phyloP scores from a whole-genome alignment of 2,329 filamentous ascomycete species.

The Huntiella abstrusa region DNA sequence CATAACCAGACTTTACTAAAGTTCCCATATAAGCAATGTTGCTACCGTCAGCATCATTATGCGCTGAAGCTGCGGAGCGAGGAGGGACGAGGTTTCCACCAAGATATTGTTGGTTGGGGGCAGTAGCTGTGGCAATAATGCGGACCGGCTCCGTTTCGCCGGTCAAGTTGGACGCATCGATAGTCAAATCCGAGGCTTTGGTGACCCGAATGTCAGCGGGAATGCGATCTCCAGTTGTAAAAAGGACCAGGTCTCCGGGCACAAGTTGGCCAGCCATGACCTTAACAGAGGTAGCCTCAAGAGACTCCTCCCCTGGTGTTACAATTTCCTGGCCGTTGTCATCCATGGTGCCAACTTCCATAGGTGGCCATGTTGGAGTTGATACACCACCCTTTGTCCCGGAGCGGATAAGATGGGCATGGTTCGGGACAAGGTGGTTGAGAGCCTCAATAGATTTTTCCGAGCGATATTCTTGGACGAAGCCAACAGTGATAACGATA shows the following conservation, averaged over 20 bases:
- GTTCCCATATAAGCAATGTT: conserved; percentile 99
- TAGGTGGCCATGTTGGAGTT: conserved; percentile 29
- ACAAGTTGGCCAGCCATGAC: conserved; percentile 78
- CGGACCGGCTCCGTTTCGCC: conserved; percentile 88
- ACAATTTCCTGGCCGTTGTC: conserved; percentile 26
- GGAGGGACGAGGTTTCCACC: conserved; percentile 3
- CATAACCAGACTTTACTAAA: conserved; percentile 81
- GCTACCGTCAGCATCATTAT: conserved; percentile 43
- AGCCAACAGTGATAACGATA: conserved; percentile 90
- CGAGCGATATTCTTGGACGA: conserved; percentile 91
- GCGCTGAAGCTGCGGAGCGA: conserved; percentile 15
- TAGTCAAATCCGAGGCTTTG: conserved; percentile 70
- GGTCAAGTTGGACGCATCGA: conserved; percentile 92
- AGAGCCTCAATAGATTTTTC: conserved; percentile 94
- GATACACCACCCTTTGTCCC: conserved; percentile 18
- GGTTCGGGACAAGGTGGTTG: conserved; percentile 83
- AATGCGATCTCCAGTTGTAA: conserved; percentile 89
- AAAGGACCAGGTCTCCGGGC: conserved; percentile 79
- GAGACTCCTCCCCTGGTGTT: conserved; percentile 40
- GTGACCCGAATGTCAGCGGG: conserved; percentile 92
- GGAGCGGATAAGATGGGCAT: conserved; percentile 75
- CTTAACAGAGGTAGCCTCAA: conserved; percentile 61
- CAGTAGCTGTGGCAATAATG: conserved; percentile 47
- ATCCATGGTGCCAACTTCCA: conserved; percentile 18
- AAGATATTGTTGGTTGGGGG: conserved; percentile 4